Evolutionary conservation across 164 flowering plant genomes (phyloP).

Genomic region (Protea cynaroides): DNA sequence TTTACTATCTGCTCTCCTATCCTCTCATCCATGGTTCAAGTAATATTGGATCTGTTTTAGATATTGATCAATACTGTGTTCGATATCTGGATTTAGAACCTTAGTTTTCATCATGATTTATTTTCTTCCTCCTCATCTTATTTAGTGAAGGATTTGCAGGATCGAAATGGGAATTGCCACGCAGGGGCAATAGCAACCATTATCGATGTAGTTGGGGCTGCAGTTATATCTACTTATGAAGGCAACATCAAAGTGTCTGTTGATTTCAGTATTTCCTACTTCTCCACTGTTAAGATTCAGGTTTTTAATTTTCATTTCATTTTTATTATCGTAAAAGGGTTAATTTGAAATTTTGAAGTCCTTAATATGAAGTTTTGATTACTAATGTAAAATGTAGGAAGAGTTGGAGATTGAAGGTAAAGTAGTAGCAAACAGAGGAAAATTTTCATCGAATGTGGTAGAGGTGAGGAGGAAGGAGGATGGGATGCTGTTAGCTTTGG

Average conservation of each 20-base stretch:
- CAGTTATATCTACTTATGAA: slow-evolving; percentile 10
- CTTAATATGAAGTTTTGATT: too few relatives aligned
- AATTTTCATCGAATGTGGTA: background rate
- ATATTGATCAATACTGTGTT: too few relatives aligned
- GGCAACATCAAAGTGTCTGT: slow-evolving; percentile 11
- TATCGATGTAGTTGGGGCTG: background rate
- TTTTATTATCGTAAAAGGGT: too few relatives aligned
- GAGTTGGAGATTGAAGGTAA: background rate
- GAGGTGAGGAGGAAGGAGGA: background rate
- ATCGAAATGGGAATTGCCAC: slow-evolving; percentile 4
- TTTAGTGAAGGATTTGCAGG: background rate
- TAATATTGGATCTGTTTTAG: too few relatives aligned
- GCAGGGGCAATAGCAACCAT: slow-evolving; percentile 5
- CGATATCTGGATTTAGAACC: too few relatives aligned
- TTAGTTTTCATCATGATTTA: too few relatives aligned
- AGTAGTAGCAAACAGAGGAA: background rate
- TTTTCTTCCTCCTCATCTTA: too few relatives aligned
- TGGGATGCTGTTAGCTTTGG: background rate
- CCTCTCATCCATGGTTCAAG: too few relatives aligned
- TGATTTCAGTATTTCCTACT: slow-evolving; percentile 21
- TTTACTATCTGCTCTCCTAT: too few relatives aligned
- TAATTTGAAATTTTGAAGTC: too few relatives aligned
- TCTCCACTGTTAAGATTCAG: slow-evolving; percentile 19
- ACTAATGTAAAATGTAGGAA: background rate
- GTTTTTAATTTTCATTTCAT: background rate